These are phyloP conservation scores for Penicillium argentinense DNA, from an alignment of 495 filamentous ascomycete genomes.

Conservation along the genomic window DNA sequence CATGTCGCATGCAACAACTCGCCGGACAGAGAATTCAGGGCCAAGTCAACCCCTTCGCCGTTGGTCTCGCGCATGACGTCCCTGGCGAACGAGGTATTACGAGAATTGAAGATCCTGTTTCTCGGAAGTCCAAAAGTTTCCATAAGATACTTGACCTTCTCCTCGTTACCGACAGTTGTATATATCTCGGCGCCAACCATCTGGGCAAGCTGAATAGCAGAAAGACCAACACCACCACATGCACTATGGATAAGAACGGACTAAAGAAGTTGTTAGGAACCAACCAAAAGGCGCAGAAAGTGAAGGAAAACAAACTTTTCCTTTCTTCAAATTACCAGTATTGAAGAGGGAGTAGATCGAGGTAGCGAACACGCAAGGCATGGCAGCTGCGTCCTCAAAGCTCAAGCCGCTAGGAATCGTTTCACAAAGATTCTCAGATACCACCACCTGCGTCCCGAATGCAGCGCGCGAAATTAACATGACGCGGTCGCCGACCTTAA, in stretches of 20 bases:
- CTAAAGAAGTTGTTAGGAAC: neutral
- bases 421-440: slow-evolving; percentile 19
- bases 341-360: slow-evolving; percentile 38
- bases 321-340: slow-evolving; percentile 12
- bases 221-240: slow-evolving; percentile 44
- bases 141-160: slow-evolving; percentile 40
- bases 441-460: slow-evolving; percentile 24
- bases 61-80: slow-evolving; percentile 20
- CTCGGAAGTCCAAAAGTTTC: slow-evolving; percentile 21
- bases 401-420: slow-evolving; percentile 33
- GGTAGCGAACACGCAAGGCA: slow-evolving; percentile 41
- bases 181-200: slow-evolving; percentile 34
- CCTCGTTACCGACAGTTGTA: slow-evolving; percentile 40
- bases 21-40: slow-evolving; percentile 34
- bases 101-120: slow-evolving; percentile 26
- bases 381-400: slow-evolving; percentile 43
- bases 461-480: slow-evolving; percentile 27
- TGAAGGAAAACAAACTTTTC: neutral
- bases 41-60: slow-evolving; percentile 30
- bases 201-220: slow-evolving; percentile 35
- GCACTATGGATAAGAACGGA: slow-evolving; percentile 45
- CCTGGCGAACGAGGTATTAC: slow-evolving; percentile 12
- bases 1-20: slow-evolving; percentile 33
- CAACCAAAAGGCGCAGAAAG: neutral
- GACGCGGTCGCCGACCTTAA: slow-evolving; percentile 45